These are phyloP conservation scores for Thermothielavioides terrestris DNA, from an alignment of 495 filamentous ascomycete genomes.

Conservation along the genomic window DNA sequence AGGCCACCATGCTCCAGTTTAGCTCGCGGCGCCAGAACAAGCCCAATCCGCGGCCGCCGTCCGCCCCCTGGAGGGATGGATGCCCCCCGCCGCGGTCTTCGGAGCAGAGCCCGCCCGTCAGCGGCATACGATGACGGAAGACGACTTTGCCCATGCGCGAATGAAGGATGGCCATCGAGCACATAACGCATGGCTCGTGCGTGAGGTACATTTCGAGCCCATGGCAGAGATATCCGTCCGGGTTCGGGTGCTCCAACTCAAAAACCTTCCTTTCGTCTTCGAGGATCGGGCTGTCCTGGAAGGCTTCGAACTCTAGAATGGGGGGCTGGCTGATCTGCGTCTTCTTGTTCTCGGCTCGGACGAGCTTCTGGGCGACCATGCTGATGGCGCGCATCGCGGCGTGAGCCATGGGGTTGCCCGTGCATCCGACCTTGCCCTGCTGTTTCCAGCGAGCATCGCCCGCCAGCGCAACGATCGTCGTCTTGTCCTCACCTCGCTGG, in stretches of 20 bases:
- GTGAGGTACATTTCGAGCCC: constrained; percentile 85
- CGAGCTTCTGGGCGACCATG: constrained; percentile 69
- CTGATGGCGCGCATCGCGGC: constrained; percentile 79
- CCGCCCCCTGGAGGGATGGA: constrained; percentile 25
- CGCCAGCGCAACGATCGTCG: constrained; percentile 57
- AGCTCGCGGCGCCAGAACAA: constrained; percentile 87
- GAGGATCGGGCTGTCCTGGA: constrained; percentile 37
- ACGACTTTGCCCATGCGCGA: constrained; percentile 77
- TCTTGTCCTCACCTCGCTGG: constrained; percentile 40
- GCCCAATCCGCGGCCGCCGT: constrained; percentile 58
- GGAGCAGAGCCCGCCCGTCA: constrained; percentile 49
- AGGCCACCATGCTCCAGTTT: constrained; percentile 87
- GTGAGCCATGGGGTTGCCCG: constrained; percentile 71
- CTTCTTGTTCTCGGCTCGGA: constrained; percentile 32
- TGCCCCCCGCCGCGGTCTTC: constrained; percentile 36
- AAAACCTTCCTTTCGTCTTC: constrained; percentile 35
- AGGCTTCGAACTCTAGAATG: constrained; percentile 38
- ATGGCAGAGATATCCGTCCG: constrained; percentile 86
- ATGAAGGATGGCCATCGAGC: constrained; percentile 89
- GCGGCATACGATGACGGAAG: constrained; percentile 58
- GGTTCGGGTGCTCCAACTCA: constrained; percentile 35
- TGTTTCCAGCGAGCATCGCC: constrained; percentile 67
- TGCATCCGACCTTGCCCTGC: constrained; percentile 32
- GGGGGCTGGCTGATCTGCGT: constrained; percentile 13
- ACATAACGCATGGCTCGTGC: constrained; percentile 93